phyloP scores from a whole-genome alignment of 306 rosid species.

The Sindora glabra region DNA sequence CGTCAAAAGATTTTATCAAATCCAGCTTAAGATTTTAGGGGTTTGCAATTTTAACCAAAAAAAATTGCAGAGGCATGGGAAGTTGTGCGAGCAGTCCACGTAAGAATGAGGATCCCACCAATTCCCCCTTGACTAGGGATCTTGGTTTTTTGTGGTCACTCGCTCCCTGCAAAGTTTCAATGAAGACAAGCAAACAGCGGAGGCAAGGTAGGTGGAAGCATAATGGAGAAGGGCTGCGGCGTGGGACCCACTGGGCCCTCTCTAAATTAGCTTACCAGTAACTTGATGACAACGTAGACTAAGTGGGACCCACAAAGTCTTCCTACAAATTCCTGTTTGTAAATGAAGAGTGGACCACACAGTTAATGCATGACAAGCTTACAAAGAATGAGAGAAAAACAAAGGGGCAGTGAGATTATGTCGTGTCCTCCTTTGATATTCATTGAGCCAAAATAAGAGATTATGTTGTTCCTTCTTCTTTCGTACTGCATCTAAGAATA shows the following conservation, averaged over 20 bases:
- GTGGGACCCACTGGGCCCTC: not conserved
- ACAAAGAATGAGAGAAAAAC: too few relatives aligned
- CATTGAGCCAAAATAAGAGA: too few relatives aligned
- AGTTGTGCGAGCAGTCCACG: conserved; percentile 26
- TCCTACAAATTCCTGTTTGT: too few relatives aligned
- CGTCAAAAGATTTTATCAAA: conserved; percentile 62
- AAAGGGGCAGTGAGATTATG: too few relatives aligned
- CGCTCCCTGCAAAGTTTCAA: conserved; percentile 16
- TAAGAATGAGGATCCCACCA: conserved; percentile 35
- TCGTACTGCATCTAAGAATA: too few relatives aligned
- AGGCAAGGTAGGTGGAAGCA: conserved; percentile 50
- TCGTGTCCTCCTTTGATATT: too few relatives aligned
- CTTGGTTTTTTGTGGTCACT: conserved; percentile 13
- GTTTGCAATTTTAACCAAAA: not conserved
- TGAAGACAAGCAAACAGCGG: not conserved
- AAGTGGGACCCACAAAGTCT: not conserved
- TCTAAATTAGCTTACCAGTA: not conserved
- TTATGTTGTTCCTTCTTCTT: too few relatives aligned
- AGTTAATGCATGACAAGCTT: too few relatives aligned
- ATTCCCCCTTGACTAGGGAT: conserved; percentile 51
- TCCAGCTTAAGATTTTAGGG: conserved; percentile 30
- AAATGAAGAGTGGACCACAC: too few relatives aligned
- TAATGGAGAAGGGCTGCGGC: conserved; percentile 21
- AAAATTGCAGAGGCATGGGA: not conserved
- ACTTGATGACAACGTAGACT: not conserved